These are phyloP conservation scores for Terfezia boudieri DNA, from an alignment of 495 filamentous ascomycete genomes.

Conservation along the genomic window DNA sequence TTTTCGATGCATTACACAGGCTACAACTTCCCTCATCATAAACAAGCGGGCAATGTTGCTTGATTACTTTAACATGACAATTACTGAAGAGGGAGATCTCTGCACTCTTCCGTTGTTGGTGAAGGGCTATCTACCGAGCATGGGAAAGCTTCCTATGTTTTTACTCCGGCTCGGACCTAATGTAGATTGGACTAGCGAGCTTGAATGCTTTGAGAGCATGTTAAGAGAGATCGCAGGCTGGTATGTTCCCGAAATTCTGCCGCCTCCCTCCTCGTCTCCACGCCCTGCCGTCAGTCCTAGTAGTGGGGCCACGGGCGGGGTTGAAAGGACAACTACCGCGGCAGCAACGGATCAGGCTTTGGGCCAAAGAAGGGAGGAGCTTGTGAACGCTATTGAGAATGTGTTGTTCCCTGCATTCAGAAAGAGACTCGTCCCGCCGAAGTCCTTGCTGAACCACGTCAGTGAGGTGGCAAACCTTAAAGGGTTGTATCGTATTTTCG, in stretches of 20 bases:
- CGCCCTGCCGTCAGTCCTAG: constrained; percentile 10
- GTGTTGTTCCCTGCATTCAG: constrained; percentile 66
- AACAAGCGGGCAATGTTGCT: constrained; percentile 61
- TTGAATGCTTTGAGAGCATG: constrained; percentile 68
- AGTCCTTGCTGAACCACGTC: constrained; percentile 49
- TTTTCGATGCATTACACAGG: background rate
- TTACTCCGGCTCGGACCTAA: constrained; percentile 63
- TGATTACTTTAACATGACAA: constrained; percentile 79
- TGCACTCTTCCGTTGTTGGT: constrained; percentile 59
- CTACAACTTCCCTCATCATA: constrained; percentile 33
- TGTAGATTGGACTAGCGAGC: constrained; percentile 57
- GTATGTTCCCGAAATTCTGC: constrained; percentile 72
- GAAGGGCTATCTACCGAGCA: constrained; percentile 66
- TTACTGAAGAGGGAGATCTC: constrained; percentile 57
- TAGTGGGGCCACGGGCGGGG: background rate
- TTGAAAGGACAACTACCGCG: constrained; percentile 2
- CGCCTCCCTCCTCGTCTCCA: constrained; percentile 21
- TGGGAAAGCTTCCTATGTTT: constrained; percentile 76
- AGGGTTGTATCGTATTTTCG: constrained; percentile 91
- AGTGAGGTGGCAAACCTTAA: constrained; percentile 87
- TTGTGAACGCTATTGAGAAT: constrained; percentile 42
- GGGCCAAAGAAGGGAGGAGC: constrained; percentile 29
- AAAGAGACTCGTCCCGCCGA: constrained; percentile 64
- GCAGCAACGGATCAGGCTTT: constrained; percentile 22
- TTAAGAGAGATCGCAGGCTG: constrained; percentile 73